These are phyloP conservation scores for Xylariomycetidae sp. DNA, from an alignment of 2,329 filamentous ascomycete species.

Conservation along the genomic window DNA sequence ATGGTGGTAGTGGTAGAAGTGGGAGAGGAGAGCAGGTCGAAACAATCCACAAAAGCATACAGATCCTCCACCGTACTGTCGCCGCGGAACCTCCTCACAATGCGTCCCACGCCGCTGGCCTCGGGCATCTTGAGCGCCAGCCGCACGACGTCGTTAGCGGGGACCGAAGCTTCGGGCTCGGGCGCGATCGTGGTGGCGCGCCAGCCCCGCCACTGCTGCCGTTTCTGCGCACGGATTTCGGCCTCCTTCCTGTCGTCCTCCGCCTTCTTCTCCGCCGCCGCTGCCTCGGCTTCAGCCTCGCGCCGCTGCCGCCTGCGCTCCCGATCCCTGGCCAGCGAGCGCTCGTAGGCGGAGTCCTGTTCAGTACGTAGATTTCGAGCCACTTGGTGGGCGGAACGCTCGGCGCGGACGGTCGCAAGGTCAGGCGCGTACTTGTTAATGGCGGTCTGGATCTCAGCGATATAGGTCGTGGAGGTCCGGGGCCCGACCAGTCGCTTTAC, in stretches of 20 bases:
- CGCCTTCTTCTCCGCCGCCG: slow-evolving; percentile 60
- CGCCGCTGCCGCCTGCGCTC: slow-evolving; percentile 73
- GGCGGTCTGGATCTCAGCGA: slow-evolving; percentile 68
- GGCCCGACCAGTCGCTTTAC: slow-evolving; percentile 74
- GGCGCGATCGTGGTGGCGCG: slow-evolving; percentile 60
- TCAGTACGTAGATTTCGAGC: slow-evolving; percentile 77
- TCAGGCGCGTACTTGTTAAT: slow-evolving; percentile 74
- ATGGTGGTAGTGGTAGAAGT: too few species aligned
- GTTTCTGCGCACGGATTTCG: slow-evolving; percentile 37
- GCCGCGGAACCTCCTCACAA: slow-evolving; percentile 69
- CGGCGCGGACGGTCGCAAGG: slow-evolving; percentile 68
- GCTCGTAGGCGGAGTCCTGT: slow-evolving; percentile 91
- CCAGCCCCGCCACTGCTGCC: slow-evolving; percentile 75
- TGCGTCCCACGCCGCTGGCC: slow-evolving; percentile 59
- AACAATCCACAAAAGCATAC: slow-evolving; percentile 95
- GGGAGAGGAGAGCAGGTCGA: slow-evolving; percentile 59
- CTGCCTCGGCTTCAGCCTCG: slow-evolving; percentile 69
- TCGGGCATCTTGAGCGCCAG: slow-evolving; percentile 61
- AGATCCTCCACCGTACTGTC: slow-evolving; percentile 78
- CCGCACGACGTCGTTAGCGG: slow-evolving; percentile 67
- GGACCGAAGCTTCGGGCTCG: slow-evolving; percentile 57
- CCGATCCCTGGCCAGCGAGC: slow-evolving; percentile 80
- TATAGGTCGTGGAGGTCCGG: slow-evolving; percentile 63
- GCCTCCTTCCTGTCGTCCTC: slow-evolving; percentile 60
- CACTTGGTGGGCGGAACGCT: slow-evolving; percentile 74